Base-by-base conservation (phyloP, 2,329 filamentous ascomycete species). In the Fusarium sp. region DNA sequence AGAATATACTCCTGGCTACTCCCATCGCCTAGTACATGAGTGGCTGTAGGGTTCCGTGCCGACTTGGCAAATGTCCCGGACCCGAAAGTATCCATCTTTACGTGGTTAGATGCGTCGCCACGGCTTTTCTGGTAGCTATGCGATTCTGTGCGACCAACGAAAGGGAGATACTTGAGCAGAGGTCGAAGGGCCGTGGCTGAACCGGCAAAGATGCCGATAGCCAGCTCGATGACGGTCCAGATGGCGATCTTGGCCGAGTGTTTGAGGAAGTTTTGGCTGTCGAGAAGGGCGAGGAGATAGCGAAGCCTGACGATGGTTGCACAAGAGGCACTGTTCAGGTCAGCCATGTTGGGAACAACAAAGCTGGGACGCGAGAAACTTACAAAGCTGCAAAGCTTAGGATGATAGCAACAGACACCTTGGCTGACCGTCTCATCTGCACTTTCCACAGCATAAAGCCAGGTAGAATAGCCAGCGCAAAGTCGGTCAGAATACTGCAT, bases 221-320 rank as follows among this genome's bases (percentile, higher is more conserved):
- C 44, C 7, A 55, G 38, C 24, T 55, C 52, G 31, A 55, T 34
- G 5, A 55, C 52, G 4, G 52, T 55, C 52, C 44, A 55, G 44
- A 50, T 29, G 22, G 52, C 52, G 13, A 55, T 55, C n/a, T 55
- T 49, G 5, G 19, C 45, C 4, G 44, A 55, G 7, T 42, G 25
- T 5, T 10, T 15, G n/a, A 55, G 44, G 22, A 50, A 55, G 26
- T 50, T 43, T 39, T 42, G 26, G n/a, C 24, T 42, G 19, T 55
- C 22, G 3, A 50, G 28, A 28, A 55, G 52, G 13, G 52, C 44
- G 19, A 55, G 44, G 26, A 50, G 46, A n/a, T 50, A 55, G 3
- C 44, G 43, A 15, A 55, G 36, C 6, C 44, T 36, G 39, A 55
- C 44, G 15, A 55, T 42, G 8, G 45, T 43, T 12, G 52, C 45